Evolutionary conservation across 768 basidiomycete species (phyloP), one percentile per base, ranked within the genome.

Genomic region (Termitomyces sp.): DNA sequence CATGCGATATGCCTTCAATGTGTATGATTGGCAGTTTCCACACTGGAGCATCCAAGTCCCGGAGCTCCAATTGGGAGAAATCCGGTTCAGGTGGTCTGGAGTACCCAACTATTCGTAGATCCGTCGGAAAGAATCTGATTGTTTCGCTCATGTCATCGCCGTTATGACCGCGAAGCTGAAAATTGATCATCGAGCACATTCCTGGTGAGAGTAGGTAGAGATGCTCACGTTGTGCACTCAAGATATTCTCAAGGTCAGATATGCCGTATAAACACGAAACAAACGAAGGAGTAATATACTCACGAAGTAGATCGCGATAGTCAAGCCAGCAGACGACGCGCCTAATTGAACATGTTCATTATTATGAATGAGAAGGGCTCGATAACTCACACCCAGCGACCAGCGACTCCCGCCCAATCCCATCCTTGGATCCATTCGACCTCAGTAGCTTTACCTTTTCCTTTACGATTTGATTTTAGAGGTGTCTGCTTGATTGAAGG

Each of bases 291-390:
- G 19, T 2, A 14, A 37, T 5, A 5, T 4, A 72, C 82, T 66
- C 61, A 83, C 83, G 63, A 8, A 84, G 64, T 3, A 84, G 60
- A 55, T 84, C 81, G 38, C 75, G 73, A 62, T 84, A 84, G 60
- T 83, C 82, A 67, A 84, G 70, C 82, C 82, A 84, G 57, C 79
- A 84, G 6, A 84, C 75, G 48, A 78, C 77, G 12, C 83, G 80
- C 57, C 82, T 84, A 59, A 14, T 12, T 10, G 3, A 17, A 34
- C 34, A 47, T 14, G 19, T n/a, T 25, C 43, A 48, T 57, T 40
- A 34, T n/a, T 14, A 16, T 11, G 19, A 11, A 25, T 4, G 40
- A 4, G 7, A 31, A 14, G 21, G 35, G 23, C 10, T 29, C 16
- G 21, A 14, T 16, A 46, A 69, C 79, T 62, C 62, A 82, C 82